phyloP scores from a whole-genome alignment of 441 rosid species.

The Arabidopsis lyrata region DNA sequence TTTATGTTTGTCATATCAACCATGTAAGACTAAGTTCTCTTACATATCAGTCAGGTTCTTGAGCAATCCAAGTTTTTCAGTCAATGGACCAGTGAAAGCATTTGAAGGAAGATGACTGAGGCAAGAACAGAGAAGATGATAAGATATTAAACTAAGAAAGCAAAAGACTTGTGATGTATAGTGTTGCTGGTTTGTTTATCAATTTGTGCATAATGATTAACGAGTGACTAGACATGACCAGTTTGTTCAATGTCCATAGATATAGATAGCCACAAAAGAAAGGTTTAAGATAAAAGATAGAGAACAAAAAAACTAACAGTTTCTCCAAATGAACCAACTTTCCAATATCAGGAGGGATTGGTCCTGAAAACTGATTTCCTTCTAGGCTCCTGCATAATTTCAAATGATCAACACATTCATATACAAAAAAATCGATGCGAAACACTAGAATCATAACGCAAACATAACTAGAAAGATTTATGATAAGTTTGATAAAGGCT shows the following conservation, averaged over 20 bases:
- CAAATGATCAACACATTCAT: constrained; percentile 28
- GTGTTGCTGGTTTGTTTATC: not conserved
- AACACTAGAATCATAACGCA: not conserved
- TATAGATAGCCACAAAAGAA: not conserved
- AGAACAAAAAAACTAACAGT: constrained; percentile 56
- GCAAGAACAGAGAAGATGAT: constrained; percentile 3
- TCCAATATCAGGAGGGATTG: constrained; percentile 76
- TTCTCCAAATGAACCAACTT: constrained; percentile 63
- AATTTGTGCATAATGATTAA: too few relatives aligned
- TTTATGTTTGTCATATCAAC: not conserved
- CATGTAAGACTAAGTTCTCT: constrained; percentile 39
- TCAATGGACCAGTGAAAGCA: constrained; percentile 72
- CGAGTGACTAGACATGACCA: not conserved
- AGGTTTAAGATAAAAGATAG: constrained; percentile 20
- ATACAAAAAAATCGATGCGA: not conserved
- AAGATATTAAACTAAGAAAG: not conserved
- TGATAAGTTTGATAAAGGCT: not conserved
- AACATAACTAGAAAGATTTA: not conserved
- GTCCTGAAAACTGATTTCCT: constrained; percentile 80
- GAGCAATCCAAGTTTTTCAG: constrained; percentile 59
- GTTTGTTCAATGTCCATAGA: not conserved
- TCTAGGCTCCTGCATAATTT: constrained; percentile 70
- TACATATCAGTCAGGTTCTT: constrained; percentile 77
- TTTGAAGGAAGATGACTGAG: constrained; percentile 72
- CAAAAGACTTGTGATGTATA: constrained; percentile 12